Conservation (phyloP, 2,329 filamentous ascomycete genomes). For the Dichotomopilus funicola region DNA sequence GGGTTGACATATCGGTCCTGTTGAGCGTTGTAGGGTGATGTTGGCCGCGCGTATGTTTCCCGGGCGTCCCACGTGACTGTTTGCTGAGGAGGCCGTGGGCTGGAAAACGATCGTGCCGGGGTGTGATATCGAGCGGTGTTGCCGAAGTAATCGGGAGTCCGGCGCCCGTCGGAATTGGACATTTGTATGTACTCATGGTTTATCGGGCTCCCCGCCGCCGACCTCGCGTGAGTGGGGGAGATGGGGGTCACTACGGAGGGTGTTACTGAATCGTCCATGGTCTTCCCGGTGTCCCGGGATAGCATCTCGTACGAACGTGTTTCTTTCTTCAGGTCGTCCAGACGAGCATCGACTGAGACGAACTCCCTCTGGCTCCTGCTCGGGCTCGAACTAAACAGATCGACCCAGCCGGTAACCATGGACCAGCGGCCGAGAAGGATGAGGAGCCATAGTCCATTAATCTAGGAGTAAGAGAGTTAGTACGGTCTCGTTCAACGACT, state of each 20-base stretch:
- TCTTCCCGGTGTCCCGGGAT: conserved; percentile 47
- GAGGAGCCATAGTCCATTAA: conserved; percentile 80
- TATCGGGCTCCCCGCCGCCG: conserved; percentile 21
- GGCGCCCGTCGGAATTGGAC: conserved; percentile 32
- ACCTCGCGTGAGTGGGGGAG: conserved; percentile 23
- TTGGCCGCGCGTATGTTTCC: conserved; percentile 35
- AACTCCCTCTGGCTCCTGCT: conserved; percentile 65
- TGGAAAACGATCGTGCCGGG: conserved; percentile 50
- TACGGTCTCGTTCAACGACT: not conserved
- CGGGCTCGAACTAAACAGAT: conserved; percentile 50
- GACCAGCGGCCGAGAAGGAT: conserved; percentile 74
- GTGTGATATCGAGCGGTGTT: conserved; percentile 48
- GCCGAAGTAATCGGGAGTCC: conserved; percentile 51
- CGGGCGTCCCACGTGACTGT: conserved; percentile 38
- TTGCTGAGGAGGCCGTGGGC: conserved; percentile 41
- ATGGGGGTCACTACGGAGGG: conserved; percentile 32
- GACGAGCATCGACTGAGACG: conserved; percentile 74
- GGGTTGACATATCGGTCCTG: conserved; percentile 41
- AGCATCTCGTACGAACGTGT: conserved; percentile 77
- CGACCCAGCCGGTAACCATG: conserved; percentile 80
- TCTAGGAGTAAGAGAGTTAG: conserved; percentile 35
- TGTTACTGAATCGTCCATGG: conserved; percentile 44
- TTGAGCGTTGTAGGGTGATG: conserved; percentile 27
- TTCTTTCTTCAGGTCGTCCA: conserved; percentile 51
- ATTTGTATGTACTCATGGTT: conserved; percentile 9